These are phyloP conservation scores for Lentinula sp. DNA, from an alignment of 768 basidiomycete species.

Conservation along the genomic window DNA sequence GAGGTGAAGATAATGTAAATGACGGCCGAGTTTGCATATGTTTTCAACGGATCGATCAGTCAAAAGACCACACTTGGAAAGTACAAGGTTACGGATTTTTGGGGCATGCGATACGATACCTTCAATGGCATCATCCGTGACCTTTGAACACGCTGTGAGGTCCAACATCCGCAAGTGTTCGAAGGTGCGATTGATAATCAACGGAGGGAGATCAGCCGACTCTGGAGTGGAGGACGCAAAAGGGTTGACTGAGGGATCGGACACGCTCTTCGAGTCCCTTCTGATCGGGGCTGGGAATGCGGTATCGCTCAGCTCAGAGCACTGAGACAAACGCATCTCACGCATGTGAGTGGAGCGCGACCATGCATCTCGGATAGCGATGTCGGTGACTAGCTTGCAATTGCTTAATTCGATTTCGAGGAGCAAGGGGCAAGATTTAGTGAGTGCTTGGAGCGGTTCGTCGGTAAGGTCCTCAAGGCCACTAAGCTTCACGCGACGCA, in stretches of 20 bases:
- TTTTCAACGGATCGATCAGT: constrained; percentile 80
- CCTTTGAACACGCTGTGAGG: constrained; percentile 73
- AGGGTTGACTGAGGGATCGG: constrained; percentile 31
- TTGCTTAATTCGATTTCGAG: constrained; percentile 92
- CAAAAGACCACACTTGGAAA: constrained; percentile 77
- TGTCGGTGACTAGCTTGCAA: constrained; percentile 73
- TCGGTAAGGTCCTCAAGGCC: constrained; percentile 75
- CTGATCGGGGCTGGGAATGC: constrained; percentile 77
- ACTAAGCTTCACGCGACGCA: constrained; percentile 88
- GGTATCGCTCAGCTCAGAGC: constrained; percentile 69
- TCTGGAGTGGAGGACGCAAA: constrained; percentile 29
- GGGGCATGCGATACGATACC: constrained; percentile 78
- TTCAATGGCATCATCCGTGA: constrained; percentile 82
- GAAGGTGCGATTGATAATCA: constrained; percentile 57
- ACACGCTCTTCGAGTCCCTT: constrained; percentile 19
- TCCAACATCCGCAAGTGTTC: constrained; percentile 93
- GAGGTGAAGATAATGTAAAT: constrained; percentile 91
- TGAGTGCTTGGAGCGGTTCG: constrained; percentile 66
- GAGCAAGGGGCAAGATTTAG: constrained; percentile 74
- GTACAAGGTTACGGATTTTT: constrained; percentile 78
- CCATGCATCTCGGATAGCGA: constrained; percentile 81
- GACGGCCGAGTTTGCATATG: constrained; percentile 84
- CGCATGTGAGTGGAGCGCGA: constrained; percentile 75
- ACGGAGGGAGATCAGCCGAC: constrained; percentile 51
- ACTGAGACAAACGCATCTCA: constrained; percentile 84